Evolutionary conservation across 2,329 filamentous ascomycete species (phyloP), one percentile per base, ranked within the genome.

Genomic region (Trichophyton schoenleinii): DNA sequence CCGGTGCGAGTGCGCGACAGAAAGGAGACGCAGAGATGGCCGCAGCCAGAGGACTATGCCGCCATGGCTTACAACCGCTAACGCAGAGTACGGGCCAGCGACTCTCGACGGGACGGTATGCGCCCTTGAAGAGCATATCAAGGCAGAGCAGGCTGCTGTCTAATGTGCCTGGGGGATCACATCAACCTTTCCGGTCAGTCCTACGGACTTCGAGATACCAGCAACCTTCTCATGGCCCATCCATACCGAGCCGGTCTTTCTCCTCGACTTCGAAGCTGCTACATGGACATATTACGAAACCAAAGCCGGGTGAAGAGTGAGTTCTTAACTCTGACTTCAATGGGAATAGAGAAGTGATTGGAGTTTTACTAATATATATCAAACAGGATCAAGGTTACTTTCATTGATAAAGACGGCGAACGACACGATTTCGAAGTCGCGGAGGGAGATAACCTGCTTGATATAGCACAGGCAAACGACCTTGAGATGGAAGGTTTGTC

Each of bases 401-500:
- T 97, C 72, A 82, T 97, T 67, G 91, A 96, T 74, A 96, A 97
- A 75, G 91, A 96, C 20, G 86, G 86, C 58, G 79, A 83, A 34
- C 81, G 85, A 66, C 81, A 89, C 73, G 89, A 87, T 63, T 84
- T 96, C 69, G 85, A 87, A 63, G 92, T 96, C 7, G 80, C 84
- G 13, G 85, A 88, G 68, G 94, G 94, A 58, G 91, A 96, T 75
- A 99, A 99, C 74, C 79, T 99, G 60, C 81, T 99, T 60, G 92
- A 97, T 70, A 92, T 99, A 70, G 94, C 92, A 22, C 92, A 96
- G 73, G 89, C 88, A 53, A 84, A 97, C 74, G 92, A 97, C 70
- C 79, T 99, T 48, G 94, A 99, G 74, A 97, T 99, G 92, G 94
- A 99, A 79, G 91, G 83, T 82, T n/a, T 5, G 60, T 62, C 8